Evolutionary conservation across 495 filamentous ascomycete species (phyloP).

Genomic region (Usnea hakonensis): DNA sequence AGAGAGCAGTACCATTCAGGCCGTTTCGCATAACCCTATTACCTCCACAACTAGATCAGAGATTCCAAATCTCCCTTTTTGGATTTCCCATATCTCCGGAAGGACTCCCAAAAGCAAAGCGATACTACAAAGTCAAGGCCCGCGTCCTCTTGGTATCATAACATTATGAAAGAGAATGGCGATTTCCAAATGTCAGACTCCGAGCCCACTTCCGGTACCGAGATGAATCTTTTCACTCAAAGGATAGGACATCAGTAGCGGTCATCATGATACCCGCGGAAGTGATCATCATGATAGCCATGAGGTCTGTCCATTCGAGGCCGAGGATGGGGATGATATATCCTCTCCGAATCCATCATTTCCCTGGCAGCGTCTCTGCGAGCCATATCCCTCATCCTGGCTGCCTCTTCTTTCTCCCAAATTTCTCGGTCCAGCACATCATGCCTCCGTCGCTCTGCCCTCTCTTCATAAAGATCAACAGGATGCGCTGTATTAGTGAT

Average conservation of each 20-base stretch:
- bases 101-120: neutral
- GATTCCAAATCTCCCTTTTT: neutral
- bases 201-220: neutral
- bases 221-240: neutral
- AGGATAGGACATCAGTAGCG: neutral
- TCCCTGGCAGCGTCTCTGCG: neutral
- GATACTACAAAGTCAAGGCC: neutral
- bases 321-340: neutral
- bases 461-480: slow-evolving; percentile 3
- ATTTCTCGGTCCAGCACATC: slow-evolving; percentile 5
- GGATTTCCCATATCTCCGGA: neutral
- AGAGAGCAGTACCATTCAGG: neutral
- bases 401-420: neutral
- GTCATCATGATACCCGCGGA: neutral
- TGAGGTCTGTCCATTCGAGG: neutral
- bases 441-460: slow-evolving; percentile 1
- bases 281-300: neutral
- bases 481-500: neutral
- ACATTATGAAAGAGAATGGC: neutral
- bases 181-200: neutral
- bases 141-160: neutral
- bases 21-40: slow-evolving; percentile 8
- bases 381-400: neutral
- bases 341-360: neutral
- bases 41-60: neutral